Conservation (phyloP, 2,329 filamentous ascomycete species). For the Dactylellina cionopaga region DNA sequence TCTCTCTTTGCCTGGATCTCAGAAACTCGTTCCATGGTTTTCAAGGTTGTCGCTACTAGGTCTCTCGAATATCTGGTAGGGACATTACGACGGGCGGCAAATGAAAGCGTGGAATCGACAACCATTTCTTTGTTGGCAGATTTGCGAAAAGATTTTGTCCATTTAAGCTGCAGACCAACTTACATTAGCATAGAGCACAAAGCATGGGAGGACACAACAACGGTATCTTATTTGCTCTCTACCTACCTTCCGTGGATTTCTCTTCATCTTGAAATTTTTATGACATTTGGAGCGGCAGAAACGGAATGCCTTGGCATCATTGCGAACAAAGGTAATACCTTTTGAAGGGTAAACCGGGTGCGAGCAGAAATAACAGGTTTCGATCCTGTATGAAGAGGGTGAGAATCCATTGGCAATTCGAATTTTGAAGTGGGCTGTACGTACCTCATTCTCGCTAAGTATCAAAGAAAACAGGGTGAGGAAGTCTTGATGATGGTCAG, state of each 20-base stretch:
- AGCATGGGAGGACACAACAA: background rate
- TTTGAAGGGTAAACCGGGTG: slow-evolving; percentile 73
- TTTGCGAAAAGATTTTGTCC: slow-evolving; percentile 93
- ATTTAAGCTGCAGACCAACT: slow-evolving; percentile 73
- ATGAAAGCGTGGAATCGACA: slow-evolving; percentile 92
- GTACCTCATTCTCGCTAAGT: slow-evolving; percentile 38
- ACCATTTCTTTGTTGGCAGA: slow-evolving; percentile 87
- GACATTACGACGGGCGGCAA: slow-evolving; percentile 90
- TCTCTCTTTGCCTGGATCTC: slow-evolving; percentile 87
- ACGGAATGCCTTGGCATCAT: slow-evolving; percentile 73
- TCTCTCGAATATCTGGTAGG: slow-evolving; percentile 96
- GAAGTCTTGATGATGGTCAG: background rate
- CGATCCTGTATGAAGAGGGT: slow-evolving; percentile 63
- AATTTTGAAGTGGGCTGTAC: background rate
- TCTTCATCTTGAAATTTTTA: slow-evolving; percentile 63
- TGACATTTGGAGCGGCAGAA: slow-evolving; percentile 76
- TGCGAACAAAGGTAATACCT: slow-evolving; percentile 74
- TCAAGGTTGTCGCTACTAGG: slow-evolving; percentile 83
- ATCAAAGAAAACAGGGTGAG: background rate
- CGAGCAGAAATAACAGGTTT: slow-evolving; percentile 78
- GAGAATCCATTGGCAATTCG: background rate
- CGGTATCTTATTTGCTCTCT: background rate
- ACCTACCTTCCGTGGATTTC: slow-evolving; percentile 53
- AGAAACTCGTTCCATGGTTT: slow-evolving; percentile 88
- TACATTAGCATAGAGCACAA: background rate